Conservation (phyloP, 1,284 basidiomycete genomes). For the Ustilago tritici region DNA sequence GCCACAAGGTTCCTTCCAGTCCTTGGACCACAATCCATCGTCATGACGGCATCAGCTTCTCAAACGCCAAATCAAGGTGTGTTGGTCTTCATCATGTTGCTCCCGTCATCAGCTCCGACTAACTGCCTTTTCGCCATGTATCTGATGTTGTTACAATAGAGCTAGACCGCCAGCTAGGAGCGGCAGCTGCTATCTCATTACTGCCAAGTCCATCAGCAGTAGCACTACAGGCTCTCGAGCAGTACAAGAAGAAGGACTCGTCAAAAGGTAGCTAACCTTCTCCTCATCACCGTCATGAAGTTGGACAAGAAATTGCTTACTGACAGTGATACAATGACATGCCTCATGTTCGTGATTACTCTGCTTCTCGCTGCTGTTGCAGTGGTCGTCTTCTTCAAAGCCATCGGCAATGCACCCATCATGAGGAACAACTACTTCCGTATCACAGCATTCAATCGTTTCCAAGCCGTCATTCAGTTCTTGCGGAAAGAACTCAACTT, state of each 20-base stretch:
- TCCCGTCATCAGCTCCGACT: not conserved
- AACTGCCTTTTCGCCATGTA: not conserved
- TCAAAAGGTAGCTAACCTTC: slow-evolving; percentile 51
- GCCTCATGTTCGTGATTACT: not conserved
- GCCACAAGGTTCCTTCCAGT: too few relatives aligned
- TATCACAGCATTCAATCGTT: slow-evolving; percentile 92
- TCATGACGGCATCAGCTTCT: slow-evolving; percentile 11
- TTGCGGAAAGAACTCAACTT: slow-evolving; percentile 88
- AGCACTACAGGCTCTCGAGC: slow-evolving; percentile 57
- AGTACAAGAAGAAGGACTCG: slow-evolving; percentile 64
- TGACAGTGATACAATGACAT: not conserved
- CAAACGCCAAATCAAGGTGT: slow-evolving; percentile 32
- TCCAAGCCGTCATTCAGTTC: slow-evolving; percentile 95
- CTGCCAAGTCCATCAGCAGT: slow-evolving; percentile 16
- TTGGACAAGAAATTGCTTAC: not conserved
- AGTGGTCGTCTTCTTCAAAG: slow-evolving; percentile 98
- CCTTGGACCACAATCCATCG: not conserved
- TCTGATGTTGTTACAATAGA: slow-evolving; percentile 11
- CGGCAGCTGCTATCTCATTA: slow-evolving; percentile 23
- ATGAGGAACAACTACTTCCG: slow-evolving; percentile 97
- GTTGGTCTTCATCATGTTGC: not conserved
- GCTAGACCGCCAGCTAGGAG: slow-evolving; percentile 34
- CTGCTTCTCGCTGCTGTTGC: not conserved
- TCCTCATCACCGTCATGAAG: not conserved
- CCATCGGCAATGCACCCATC: slow-evolving; percentile 96